These are phyloP conservation scores for Ustilago hordei DNA, from an alignment of 1,284 basidiomycete genomes.

Conservation along the genomic window DNA sequence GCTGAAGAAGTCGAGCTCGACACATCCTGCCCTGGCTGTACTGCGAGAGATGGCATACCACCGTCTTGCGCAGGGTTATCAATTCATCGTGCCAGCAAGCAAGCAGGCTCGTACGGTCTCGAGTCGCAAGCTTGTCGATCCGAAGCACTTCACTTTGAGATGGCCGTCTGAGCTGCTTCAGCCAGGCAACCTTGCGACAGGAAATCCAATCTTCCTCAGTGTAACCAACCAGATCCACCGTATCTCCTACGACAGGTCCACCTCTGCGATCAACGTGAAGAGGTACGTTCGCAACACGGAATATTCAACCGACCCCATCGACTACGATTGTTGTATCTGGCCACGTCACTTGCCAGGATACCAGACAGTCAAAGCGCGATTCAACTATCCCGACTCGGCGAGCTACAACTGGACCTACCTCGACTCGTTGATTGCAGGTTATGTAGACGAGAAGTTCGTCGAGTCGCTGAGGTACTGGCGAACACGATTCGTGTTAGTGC, in stretches of 20 bases:
- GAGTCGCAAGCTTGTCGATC: constrained; percentile 47
- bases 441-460: constrained; percentile 62
- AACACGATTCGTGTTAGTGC: constrained; percentile 93
- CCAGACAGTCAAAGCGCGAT: constrained; percentile 81
- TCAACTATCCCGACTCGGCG: constrained; percentile 81
- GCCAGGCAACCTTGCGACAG: constrained; percentile 64
- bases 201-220: constrained; percentile 83
- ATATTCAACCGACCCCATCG: constrained; percentile 75
- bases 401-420: constrained; percentile 70
- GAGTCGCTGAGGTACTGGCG: constrained; percentile 79
- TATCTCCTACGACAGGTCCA: constrained; percentile 81
- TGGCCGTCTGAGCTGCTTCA: constrained; percentile 67
- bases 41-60: constrained; percentile 95
- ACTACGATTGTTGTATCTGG: constrained; percentile 92
- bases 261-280: constrained; percentile 87
- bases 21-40: constrained; percentile 77
- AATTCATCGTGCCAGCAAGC: constrained; percentile 76
- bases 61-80: constrained; percentile 93
- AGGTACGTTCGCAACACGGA: constrained; percentile 84
- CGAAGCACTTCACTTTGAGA: constrained; percentile 53
- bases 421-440: constrained; percentile 70
- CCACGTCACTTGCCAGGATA: constrained; percentile 88
- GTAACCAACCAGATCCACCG: constrained; percentile 96
- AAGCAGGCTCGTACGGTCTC: constrained; percentile 37
- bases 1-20: constrained; percentile 72